Evolutionary conservation across 208 protist genomes (phyloP).

Genomic region (Lotmaria passim): DNA sequence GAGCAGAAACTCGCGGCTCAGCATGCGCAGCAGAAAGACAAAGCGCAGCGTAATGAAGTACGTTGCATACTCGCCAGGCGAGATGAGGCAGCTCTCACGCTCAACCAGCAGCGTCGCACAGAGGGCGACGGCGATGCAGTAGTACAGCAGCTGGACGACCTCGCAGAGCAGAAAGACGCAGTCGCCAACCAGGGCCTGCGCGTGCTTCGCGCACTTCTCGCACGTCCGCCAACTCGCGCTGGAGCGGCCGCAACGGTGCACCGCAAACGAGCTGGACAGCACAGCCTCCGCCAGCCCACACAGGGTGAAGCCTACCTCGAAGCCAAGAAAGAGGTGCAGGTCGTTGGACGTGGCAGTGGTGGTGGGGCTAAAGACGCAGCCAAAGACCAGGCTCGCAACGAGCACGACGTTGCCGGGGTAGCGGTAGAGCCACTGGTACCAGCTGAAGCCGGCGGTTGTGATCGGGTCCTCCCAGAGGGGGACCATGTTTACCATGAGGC

Average conservation of each 20-base stretch:
- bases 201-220: conserved; percentile 29
- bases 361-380: conserved; percentile 60
- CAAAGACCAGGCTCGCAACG: conserved; percentile 57
- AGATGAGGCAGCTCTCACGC: conserved; percentile 43
- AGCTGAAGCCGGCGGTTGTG: conserved; percentile 55
- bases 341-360: conserved; percentile 42
- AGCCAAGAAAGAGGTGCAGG: conserved; percentile 63
- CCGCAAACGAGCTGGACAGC: conserved; percentile 45
- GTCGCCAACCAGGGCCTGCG: conserved; percentile 54
- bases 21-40: conserved; percentile 61
- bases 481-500: conserved; percentile 58
- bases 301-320: conserved; percentile 61
- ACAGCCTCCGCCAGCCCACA: conserved; percentile 55
- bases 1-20: conserved; percentile 63
- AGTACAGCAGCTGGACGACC: conserved; percentile 70
- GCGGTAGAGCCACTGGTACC: conserved; percentile 45
- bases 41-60: conserved; percentile 75
- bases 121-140: conserved; percentile 53
- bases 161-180: conserved; percentile 62
- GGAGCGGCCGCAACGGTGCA: conserved; percentile 54
- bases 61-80: conserved; percentile 52
- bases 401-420: conserved; percentile 54
- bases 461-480: conserved; percentile 75
- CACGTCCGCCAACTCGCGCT: conserved; percentile 26
- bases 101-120: conserved; percentile 62